A percentile compares a stretch with the other conserved stretches of the same genome.
phyloP scores from a whole-genome alignment of 208 protist species.

The Hexamita inflata region DNA sequence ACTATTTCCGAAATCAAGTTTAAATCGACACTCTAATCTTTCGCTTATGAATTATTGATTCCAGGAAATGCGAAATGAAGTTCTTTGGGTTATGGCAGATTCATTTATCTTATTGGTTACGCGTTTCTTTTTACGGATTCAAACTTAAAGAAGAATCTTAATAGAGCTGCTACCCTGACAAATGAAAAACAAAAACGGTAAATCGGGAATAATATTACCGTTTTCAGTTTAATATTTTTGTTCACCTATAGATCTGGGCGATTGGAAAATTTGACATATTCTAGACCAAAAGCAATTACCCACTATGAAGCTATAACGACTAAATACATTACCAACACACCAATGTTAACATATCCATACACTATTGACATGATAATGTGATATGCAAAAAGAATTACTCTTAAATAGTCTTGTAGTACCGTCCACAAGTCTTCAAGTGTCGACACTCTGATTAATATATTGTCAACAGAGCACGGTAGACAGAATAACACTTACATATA shows the following conservation, averaged over 20 bases:
- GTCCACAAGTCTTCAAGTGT: constrained; percentile 32
- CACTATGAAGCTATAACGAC: constrained; percentile 22
- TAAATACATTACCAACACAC: constrained; percentile 18
- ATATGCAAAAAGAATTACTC: background rate
- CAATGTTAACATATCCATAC: background rate
- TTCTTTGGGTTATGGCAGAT: background rate
- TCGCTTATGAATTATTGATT: background rate
- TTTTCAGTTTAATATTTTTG: background rate
- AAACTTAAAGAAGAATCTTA: constrained; percentile 20
- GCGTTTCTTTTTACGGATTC: constrained; percentile 27
- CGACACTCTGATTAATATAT: constrained; percentile 7
- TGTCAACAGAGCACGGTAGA: constrained; percentile 22
- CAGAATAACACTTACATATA: constrained; percentile 29
- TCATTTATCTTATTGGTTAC: constrained; percentile 10
- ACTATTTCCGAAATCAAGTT: no score
- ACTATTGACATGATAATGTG: constrained; percentile 26
- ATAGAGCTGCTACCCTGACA: constrained; percentile 17
- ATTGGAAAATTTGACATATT: constrained; percentile 25
- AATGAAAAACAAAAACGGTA: constrained; percentile 30
- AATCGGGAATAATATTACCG: constrained; percentile 20
- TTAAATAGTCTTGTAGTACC: constrained; percentile 26
- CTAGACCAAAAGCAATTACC: constrained; percentile 12
- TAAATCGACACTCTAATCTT: no score
- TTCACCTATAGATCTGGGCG: constrained; percentile 19
- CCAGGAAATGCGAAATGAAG: background rate